Base-by-base conservation (phyloP, 768 basidiomycete species). In the Suillus brevipes region DNA sequence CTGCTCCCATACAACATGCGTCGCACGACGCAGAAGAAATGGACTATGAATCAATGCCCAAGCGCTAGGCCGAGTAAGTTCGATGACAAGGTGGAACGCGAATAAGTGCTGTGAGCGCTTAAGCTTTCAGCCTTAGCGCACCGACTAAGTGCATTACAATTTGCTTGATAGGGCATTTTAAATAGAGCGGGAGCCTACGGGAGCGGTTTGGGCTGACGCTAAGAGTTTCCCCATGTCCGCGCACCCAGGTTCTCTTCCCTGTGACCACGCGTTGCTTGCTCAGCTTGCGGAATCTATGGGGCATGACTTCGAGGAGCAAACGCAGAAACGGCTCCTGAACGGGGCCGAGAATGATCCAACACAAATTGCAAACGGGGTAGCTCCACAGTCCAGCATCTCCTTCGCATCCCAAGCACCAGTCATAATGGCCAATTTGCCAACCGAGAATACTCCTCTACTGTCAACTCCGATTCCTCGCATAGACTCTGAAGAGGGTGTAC, bases 241-340 rank as follows among this genome's bases (percentile, higher is more conserved):
- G 8, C 34, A 20, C 25, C 83, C 87, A 13, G 81, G 83, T 10
- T 89, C 88, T 2, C 74, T 90, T 23, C 86, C 86, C 14, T 85
- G 89, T 2, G 89, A 89, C 77, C 87, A 89, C 67, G 87, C 86
- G 8, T 78, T 89, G 42, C 76, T 90, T 12, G 85, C 87, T 36
- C 82, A 81, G 10, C 85, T 81, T 69, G 80, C 81, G 23, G 50
- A 4, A 8, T 52, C 28, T 16, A 52, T 28, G 50, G 16, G 8
- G 16, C 50, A 18, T 52, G 28, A 31, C 50, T 18, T 52, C 12
- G 16, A 31, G 4, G 50, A 28, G 28, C 50, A 52, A 31, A 52
- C 28, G 4, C 50, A 52, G 28, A 28, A 31, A 52, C 28, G 10
- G 25, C 18, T 31, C 2, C 18, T 9, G 14, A 31, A 52, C 18